Conservation (phyloP, 1,139 yeast genomes). For the Zygosaccharomyces sapae region DNA sequence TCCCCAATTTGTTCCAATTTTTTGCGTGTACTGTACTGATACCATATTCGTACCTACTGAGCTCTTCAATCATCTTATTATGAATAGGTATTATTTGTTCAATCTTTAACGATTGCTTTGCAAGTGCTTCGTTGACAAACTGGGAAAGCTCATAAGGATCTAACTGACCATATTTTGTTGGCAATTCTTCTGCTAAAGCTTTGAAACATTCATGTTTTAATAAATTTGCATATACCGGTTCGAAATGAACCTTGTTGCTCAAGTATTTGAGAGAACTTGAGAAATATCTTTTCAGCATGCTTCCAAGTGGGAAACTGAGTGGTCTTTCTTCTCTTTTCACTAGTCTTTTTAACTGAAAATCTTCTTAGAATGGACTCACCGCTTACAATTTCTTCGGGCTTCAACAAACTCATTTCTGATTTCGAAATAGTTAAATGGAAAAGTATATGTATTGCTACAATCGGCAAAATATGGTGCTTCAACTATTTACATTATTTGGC, state of each 20-base stretch:
- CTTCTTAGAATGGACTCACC: background rate
- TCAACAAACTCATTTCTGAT: too few relatives aligned
- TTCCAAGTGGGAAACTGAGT: too few relatives aligned
- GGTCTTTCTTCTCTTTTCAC: background rate
- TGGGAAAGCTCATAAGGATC: slow-evolving; percentile 26
- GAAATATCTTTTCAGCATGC: slow-evolving; percentile 9
- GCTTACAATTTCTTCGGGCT: too few relatives aligned
- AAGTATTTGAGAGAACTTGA: slow-evolving; percentile 3
- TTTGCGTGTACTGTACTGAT: slow-evolving; percentile 30
- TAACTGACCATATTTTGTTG: slow-evolving; percentile 9
- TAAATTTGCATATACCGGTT: slow-evolving; percentile 12
- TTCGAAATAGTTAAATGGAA: too few relatives aligned
- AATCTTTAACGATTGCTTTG: slow-evolving; percentile 7
- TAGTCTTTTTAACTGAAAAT: too few relatives aligned
- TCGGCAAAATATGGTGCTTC: too few relatives aligned
- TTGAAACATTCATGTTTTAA: slow-evolving; percentile 19
- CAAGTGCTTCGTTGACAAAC: slow-evolving; percentile 15
- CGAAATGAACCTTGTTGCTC: slow-evolving; percentile 4
- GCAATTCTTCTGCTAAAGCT: slow-evolving; percentile 17
- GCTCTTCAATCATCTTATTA: slow-evolving; percentile 29
- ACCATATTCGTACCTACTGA: slow-evolving; percentile 28
- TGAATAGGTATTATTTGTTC: slow-evolving; percentile 23
- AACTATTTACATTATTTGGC: too few relatives aligned
- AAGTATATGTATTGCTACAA: too few relatives aligned
- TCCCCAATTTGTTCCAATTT: slow-evolving; percentile 19